Evolutionary conservation across 306 rosid species (phyloP).

Genomic region (Quercus rubra): DNA sequence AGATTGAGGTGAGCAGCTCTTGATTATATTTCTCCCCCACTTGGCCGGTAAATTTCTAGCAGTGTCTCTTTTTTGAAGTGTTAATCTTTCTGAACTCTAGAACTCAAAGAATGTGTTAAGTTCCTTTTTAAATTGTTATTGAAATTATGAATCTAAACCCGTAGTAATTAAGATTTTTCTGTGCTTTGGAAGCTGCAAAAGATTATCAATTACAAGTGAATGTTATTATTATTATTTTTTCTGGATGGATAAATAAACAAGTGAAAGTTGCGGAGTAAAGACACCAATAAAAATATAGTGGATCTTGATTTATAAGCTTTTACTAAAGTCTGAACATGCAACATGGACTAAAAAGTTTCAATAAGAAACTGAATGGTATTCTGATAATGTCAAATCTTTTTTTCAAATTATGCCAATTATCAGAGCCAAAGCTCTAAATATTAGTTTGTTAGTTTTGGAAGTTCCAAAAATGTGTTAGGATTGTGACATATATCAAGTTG

Average conservation of each 20-base stretch:
- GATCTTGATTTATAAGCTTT: background rate
- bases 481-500: background rate
- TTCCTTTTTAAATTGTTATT: background rate
- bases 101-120: background rate
- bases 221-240: background rate
- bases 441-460: background rate
- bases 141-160: background rate
- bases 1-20: slow-evolving; percentile 62
- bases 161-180: background rate
- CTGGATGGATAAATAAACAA: too few species aligned
- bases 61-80: background rate
- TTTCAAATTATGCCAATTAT: background rate
- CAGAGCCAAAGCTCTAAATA: background rate
- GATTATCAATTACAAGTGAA: background rate
- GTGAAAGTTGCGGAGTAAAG: too few species aligned
- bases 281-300: too few species aligned
- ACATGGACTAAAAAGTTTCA: background rate
- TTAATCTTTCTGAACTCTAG: background rate
- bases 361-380: background rate
- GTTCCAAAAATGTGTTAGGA: background rate
- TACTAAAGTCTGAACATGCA: background rate
- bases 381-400: background rate
- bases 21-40: slow-evolving; percentile 2
- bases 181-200: background rate
- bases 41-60: background rate